These are phyloP conservation scores for Alternaria novae-zelandiae DNA, from an alignment of 2,329 filamentous ascomycete species.

Conservation along the genomic window DNA sequence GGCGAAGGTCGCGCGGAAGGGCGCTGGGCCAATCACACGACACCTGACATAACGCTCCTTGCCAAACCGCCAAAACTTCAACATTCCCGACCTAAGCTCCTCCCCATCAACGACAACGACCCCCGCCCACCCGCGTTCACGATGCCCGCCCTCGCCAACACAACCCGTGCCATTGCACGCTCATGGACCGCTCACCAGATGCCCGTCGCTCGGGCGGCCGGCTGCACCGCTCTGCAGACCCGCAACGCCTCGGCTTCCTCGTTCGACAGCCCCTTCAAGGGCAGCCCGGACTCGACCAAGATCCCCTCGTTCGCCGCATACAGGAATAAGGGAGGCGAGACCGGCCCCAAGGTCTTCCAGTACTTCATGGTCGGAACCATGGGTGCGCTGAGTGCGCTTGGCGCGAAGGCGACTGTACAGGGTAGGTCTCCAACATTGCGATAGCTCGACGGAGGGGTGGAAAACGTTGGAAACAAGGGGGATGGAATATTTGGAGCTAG, in stretches of 20 bases:
- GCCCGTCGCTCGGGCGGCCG: conserved; percentile 55
- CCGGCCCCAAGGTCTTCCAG: conserved; percentile 83
- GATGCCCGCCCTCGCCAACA: conserved; percentile 58
- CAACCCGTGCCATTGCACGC: conserved; percentile 55
- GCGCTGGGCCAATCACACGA: conserved; percentile 6
- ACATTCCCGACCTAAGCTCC: conserved; percentile 27
- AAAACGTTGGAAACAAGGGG: conserved; percentile 1
- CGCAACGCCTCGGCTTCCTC: conserved; percentile 53
- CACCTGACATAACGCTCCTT: conserved; percentile 17
- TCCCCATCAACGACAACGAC: conserved; percentile 28
- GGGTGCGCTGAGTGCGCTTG: conserved; percentile 88
- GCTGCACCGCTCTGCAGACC: conserved; percentile 53
- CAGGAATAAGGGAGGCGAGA: conserved; percentile 70
- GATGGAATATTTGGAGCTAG: neutral
- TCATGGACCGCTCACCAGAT: conserved; percentile 55
- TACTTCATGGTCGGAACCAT: conserved; percentile 99
- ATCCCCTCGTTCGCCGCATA: conserved; percentile 93
- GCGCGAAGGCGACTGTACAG: conserved; percentile 97
- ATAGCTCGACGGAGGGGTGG: conserved; percentile 16
- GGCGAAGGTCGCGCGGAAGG: conserved; percentile 2
- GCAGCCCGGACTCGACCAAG: conserved; percentile 61
- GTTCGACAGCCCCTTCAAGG: conserved; percentile 64
- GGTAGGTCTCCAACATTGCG: conserved; percentile 65
- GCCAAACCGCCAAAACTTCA: conserved; percentile 34
- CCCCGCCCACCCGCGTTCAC: conserved; percentile 43